Conservation (phyloP, 2,329 filamentous ascomycete species). For the Colletotrichum tabaci region DNA sequence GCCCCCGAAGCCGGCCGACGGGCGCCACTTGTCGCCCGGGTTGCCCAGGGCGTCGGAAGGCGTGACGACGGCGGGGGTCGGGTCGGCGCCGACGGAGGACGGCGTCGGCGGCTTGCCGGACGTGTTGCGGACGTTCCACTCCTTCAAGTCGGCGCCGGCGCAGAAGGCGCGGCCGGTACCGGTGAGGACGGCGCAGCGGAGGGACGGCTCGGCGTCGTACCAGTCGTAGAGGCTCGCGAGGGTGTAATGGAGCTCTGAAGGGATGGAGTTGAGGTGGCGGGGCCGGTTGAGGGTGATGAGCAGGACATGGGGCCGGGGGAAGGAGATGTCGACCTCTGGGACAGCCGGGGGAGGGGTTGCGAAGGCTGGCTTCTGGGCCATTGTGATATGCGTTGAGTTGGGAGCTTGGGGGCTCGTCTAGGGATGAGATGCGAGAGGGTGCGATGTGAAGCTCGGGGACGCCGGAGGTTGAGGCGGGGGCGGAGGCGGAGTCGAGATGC, state of each 20-base stretch:
- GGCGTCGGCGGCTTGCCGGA: conserved; percentile 26
- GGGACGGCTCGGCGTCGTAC: conserved; percentile 73
- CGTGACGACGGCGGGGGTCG: conserved; percentile 14
- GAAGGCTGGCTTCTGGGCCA: conserved; percentile 14
- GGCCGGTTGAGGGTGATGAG: conserved; percentile 74
- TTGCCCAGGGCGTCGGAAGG: conserved; percentile 23
- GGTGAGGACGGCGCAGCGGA: conserved; percentile 75
- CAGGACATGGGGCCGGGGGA: conserved; percentile 68
- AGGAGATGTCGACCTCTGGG: conserved; percentile 54
- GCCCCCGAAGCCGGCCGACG: conserved; percentile 38
- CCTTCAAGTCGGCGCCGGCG: conserved; percentile 77
- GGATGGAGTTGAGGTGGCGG: conserved; percentile 71
- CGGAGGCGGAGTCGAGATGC: background rate
- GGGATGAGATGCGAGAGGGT: background rate
- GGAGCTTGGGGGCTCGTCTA: background rate
- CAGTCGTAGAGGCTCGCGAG: conserved; percentile 64
- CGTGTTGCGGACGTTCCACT: conserved; percentile 67
- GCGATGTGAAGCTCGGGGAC: background rate
- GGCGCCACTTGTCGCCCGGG: conserved; percentile 34
- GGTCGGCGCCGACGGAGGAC: conserved; percentile 14
- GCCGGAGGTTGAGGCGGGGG: background rate
- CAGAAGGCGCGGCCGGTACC: conserved; percentile 77
- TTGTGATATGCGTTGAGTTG: background rate
- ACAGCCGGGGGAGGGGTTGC: conserved; percentile 23
- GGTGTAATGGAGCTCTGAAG: conserved; percentile 62